phyloP scores from a whole-genome alignment of 768 basidiomycete genomes.

The Guyanaporus albipodus region DNA sequence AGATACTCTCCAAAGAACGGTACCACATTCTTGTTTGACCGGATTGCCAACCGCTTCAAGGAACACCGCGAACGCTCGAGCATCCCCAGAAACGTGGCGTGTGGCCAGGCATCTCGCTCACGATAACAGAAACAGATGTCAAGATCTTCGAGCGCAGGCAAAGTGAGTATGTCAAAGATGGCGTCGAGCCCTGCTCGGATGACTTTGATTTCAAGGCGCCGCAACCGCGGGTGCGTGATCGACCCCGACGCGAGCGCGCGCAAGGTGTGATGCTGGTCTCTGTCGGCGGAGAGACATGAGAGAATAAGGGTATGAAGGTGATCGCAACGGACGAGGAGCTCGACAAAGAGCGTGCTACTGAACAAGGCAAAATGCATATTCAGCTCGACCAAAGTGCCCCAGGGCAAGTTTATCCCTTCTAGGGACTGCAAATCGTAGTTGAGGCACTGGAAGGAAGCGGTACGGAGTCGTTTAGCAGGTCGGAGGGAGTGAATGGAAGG shows the following conservation, averaged over 20 bases:
- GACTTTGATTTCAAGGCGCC: slow-evolving; percentile 30
- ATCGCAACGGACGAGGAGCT: slow-evolving; percentile 20
- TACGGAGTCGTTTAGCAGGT: slow-evolving; percentile 15
- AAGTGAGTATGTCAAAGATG: slow-evolving; percentile 17
- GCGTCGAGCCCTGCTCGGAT: slow-evolving; percentile 22
- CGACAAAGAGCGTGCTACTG: slow-evolving; percentile 20
- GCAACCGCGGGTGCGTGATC: slow-evolving; percentile 16
- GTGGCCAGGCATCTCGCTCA: slow-evolving; percentile 29
- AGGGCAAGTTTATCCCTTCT: slow-evolving; percentile 23
- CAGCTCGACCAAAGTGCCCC: slow-evolving; percentile 24
- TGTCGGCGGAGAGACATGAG: slow-evolving; percentile 26
- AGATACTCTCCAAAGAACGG: slow-evolving; percentile 23
- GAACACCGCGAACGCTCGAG: slow-evolving; percentile 23
- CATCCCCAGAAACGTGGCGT: slow-evolving; percentile 22
- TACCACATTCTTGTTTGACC: slow-evolving; percentile 21
- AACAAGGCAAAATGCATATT: slow-evolving; percentile 28
- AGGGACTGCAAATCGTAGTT: slow-evolving; percentile 23
- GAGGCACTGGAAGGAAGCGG: slow-evolving; percentile 19
- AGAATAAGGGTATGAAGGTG: slow-evolving; percentile 18
- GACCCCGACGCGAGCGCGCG: slow-evolving; percentile 8
- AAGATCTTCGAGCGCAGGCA: slow-evolving; percentile 30
- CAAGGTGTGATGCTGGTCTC: slow-evolving; percentile 8
- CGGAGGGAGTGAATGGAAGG: slow-evolving; percentile 16
- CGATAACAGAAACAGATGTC: slow-evolving; percentile 31
- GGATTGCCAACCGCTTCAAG: slow-evolving; percentile 22